These are phyloP conservation scores for Periconia sp. DNA, from an alignment of 2,329 filamentous ascomycete genomes.

Conservation along the genomic window DNA sequence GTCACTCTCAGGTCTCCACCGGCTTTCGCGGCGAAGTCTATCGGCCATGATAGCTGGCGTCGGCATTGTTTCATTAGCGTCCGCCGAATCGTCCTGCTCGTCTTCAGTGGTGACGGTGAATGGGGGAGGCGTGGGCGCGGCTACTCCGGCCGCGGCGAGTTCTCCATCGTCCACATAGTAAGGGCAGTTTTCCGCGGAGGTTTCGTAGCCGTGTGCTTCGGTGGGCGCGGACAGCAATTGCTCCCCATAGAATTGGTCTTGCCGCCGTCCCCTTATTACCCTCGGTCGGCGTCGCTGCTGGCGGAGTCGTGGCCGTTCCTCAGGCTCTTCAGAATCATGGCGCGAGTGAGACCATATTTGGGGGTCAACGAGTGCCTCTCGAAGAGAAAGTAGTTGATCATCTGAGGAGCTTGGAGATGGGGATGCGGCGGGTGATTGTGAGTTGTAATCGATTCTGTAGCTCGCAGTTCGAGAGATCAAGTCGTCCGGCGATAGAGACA, in stretches of 20 bases:
- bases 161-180: conserved; percentile 26
- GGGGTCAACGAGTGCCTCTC: conserved; percentile 39
- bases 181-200: conserved; percentile 33
- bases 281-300: conserved; percentile 13
- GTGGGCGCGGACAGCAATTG: conserved; percentile 7
- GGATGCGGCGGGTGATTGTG: conserved; percentile 26
- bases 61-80: conserved; percentile 40
- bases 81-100: conserved; percentile 32
- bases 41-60: conserved; percentile 44
- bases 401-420: conserved; percentile 26
- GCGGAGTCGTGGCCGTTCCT: conserved; percentile 27
- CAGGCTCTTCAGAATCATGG: conserved; percentile 21
- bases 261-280: neutral
- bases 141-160: conserved; percentile 26
- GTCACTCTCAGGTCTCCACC: conserved; percentile 40
- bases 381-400: conserved; percentile 35
- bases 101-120: conserved; percentile 45
- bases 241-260: no score
- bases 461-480: conserved; percentile 70
- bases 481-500: conserved; percentile 82
- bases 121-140: conserved; percentile 41
- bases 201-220: conserved; percentile 20
- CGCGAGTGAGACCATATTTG: conserved; percentile 34
- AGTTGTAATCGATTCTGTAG: conserved; percentile 68
- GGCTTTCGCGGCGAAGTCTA: conserved; percentile 41